These are phyloP conservation scores for Fusarium pseudocircinatum DNA, from an alignment of 2,329 filamentous ascomycete genomes.

Conservation along the genomic window DNA sequence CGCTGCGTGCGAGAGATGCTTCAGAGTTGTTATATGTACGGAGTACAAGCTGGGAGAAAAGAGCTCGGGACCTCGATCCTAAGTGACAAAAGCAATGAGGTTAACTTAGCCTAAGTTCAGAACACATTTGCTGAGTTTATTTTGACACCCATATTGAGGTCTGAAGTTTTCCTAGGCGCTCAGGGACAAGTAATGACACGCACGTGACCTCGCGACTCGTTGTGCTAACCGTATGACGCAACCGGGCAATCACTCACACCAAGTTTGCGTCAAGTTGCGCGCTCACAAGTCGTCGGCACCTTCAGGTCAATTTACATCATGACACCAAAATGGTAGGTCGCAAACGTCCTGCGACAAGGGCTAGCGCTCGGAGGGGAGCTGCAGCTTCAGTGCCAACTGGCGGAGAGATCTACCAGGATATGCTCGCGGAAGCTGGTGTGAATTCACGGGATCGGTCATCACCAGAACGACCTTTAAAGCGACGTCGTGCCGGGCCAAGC, in stretches of 20 bases:
- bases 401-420: slow-evolving; percentile 58
- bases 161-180: neutral
- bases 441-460: slow-evolving; percentile 37
- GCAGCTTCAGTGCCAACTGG: slow-evolving; percentile 33
- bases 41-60: neutral
- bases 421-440: slow-evolving; percentile 61
- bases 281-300: neutral
- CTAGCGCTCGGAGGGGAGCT: slow-evolving; percentile 29
- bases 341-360: slow-evolving; percentile 42
- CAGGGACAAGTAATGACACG: neutral
- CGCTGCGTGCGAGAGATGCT: neutral
- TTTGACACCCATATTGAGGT: neutral
- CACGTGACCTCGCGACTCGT: slow-evolving; percentile 34
- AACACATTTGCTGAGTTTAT: neutral
- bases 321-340: slow-evolving; percentile 45
- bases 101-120: neutral
- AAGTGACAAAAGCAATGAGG: neutral
- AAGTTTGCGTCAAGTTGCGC: slow-evolving; percentile 21
- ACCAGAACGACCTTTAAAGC: slow-evolving; percentile 54
- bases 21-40: neutral
- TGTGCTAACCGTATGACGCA: slow-evolving; percentile 40
- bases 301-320: neutral
- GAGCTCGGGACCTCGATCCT: neutral
- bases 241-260: slow-evolving; percentile 24
- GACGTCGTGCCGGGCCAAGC: slow-evolving; percentile 44